Evolutionary conservation across 1,139 yeast genomes (phyloP), one percentile per base, ranked within the genome.

Genomic region (Diutina sp.): DNA sequence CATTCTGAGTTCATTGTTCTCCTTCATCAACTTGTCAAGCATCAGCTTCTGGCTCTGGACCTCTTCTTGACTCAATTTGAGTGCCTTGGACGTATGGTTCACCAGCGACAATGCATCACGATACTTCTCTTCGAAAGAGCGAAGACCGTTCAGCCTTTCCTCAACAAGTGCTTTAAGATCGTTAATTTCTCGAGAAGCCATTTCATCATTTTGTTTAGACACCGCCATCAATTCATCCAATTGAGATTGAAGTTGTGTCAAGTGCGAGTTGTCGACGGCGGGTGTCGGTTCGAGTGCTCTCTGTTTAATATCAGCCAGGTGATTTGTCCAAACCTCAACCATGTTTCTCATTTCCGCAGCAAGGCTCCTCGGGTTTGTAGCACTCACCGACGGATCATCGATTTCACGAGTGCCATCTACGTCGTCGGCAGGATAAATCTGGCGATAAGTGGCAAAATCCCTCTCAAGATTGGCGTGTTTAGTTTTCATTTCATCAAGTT

Each of bases 21-120:
- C 93, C 58, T 77, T 79, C 60, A 76, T 73, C 58, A 90, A 74
- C 62, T 78, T 79, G 57, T 77, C 80, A 61, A 84, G 78, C 45
- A 74, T 65, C 14, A 77, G 81, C 65, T 80, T 85, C 65, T 83
- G 84, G 65, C 76, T 81, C 55, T 74, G 74, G 59, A 86, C 72
- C 66, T 90, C 96, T 54, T 79, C 82, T 63, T 89, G 90, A 16
- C 93, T 85, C 63, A 84, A 67, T 60, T 80, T 82, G 58, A 90
- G 76, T 0, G 96, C 96, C 61, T 80, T 82, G 58, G 87, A 85
- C 11, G 93, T 84, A 66, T 84, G 87, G 63, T 81, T 82, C 35
- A 88, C 86, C 46, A 90, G 83, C 62, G 82, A 84, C 59, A 87
- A 69, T 1, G 95, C 87, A 63, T 84, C 84, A 58, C 80, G 80